A percentile compares a stretch with the other conserved stretches of the same genome.
Conservation (phyloP, 306 rosid genomes). For the Herpetospermum pedunculosum region DNA sequence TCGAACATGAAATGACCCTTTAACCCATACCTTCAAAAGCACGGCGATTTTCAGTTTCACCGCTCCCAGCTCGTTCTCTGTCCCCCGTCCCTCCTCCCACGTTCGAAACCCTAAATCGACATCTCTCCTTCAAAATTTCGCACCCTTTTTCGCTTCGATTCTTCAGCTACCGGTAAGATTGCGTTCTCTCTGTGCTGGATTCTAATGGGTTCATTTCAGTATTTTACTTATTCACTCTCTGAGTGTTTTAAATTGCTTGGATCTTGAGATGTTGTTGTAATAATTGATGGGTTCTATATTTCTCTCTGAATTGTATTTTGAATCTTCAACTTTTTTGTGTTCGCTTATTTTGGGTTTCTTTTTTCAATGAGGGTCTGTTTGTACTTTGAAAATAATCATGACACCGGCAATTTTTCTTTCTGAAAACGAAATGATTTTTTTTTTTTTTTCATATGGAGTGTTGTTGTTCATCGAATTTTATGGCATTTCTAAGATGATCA, state of each 20-base stretch:
- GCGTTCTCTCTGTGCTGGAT: neutral
- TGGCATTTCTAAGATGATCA: neutral
- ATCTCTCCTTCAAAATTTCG: neutral
- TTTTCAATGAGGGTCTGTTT: neutral
- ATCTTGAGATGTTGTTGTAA: neutral
- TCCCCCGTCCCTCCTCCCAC: neutral
- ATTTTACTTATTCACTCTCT: neutral
- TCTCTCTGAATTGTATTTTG: neutral
- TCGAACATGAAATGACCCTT: neutral
- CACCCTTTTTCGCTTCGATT: neutral
- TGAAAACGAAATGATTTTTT: neutral
- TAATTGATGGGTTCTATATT: neutral
- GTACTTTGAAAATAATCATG: neutral
- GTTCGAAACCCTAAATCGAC: constrained; percentile 5
- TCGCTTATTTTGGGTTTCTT: neutral
- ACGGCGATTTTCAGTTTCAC: constrained; percentile 3
- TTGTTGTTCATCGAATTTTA: neutral
- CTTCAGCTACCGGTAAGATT: neutral
- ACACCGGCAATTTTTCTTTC: neutral
- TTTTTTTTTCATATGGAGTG: neutral
- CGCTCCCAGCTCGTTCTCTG: neutral
- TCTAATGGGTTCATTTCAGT: neutral
- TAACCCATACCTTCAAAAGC: constrained; percentile 1
- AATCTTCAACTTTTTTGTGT: neutral
- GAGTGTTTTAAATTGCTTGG: neutral